Evolutionary conservation across 148 eudicot genomes (phyloP).

Genomic region (Fallopia convolvulus): DNA sequence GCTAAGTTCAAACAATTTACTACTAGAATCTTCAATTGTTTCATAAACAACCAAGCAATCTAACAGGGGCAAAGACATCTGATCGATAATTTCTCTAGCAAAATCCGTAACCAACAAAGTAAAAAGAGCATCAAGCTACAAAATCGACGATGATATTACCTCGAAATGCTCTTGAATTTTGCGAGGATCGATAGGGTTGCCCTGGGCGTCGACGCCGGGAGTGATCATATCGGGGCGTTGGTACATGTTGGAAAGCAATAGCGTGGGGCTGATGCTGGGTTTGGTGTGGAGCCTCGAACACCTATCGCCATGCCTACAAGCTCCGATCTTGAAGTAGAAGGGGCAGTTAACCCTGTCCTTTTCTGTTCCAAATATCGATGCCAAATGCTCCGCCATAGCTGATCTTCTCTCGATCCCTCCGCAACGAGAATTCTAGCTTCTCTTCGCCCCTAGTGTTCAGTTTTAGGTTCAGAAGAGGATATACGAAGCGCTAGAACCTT

Average conservation of each 20-base stretch:
- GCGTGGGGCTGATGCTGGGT: conserved; percentile 58
- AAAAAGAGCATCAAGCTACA: not conserved
- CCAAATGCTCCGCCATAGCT: conserved; percentile 66
- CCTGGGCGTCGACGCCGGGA: conserved; percentile 63
- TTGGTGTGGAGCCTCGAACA: conserved; percentile 66
- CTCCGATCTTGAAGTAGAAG: conserved; percentile 74
- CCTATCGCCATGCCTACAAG: conserved; percentile 66
- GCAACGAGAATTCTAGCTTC: not conserved
- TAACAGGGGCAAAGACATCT: not conserved
- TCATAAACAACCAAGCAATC: not conserved
- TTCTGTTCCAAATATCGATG: conserved; percentile 63
- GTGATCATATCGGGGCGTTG: conserved; percentile 72
- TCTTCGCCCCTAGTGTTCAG: not conserved
- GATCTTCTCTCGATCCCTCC: conserved; percentile 13
- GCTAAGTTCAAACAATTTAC: not conserved
- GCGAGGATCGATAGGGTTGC: conserved; percentile 58
- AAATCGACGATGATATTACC: conserved; percentile 20
- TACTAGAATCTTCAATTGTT: not conserved
- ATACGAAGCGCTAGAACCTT: not conserved
- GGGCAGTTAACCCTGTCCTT: conserved; percentile 72
- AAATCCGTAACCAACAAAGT: not conserved
- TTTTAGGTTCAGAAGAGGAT: not conserved
- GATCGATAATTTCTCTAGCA: too few relatives aligned
- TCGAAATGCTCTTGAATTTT: conserved; percentile 59
- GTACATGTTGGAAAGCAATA: conserved; percentile 61